Evolutionary conservation across 331 rosid genomes (phyloP).

Genomic region (Acacia concinna): DNA sequence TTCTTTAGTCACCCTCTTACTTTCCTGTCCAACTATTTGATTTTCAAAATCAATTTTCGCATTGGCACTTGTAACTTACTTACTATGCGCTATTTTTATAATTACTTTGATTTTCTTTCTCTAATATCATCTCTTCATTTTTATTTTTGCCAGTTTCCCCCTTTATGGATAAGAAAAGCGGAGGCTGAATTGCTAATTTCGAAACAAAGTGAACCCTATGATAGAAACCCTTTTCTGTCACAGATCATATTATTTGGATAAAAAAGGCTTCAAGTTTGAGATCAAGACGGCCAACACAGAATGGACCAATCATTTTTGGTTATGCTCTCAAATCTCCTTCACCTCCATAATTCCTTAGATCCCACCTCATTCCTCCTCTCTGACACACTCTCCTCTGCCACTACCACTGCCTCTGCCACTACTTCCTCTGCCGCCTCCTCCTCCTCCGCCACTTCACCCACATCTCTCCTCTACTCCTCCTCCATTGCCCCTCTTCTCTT

Average conservation of each 20-base stretch:
- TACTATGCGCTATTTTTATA: not conserved
- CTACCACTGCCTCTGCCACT: conserved; percentile 38
- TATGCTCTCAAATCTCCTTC: conserved; percentile 85
- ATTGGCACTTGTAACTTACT: conserved; percentile 68
- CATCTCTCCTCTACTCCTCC: conserved; percentile 73
- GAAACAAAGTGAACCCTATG: too few relatives aligned
- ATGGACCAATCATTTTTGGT: conserved; percentile 82
- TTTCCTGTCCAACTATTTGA: not conserved
- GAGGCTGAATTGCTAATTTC: not conserved
- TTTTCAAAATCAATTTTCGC: conserved; percentile 41
- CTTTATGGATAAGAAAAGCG: not conserved
- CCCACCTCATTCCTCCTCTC: conserved; percentile 73
- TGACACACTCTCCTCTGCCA: conserved; percentile 53
- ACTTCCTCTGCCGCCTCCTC: conserved; percentile 41
- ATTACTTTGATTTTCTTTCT: not conserved
- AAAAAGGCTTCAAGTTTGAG: conserved; percentile 17
- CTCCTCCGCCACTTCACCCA: conserved; percentile 55
- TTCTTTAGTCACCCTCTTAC: not conserved
- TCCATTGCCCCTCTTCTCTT: conserved; percentile 86
- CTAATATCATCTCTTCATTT: not conserved
- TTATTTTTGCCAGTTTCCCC: not conserved
- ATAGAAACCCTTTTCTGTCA: not conserved
- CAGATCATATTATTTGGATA: not conserved
- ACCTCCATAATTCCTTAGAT: conserved; percentile 88
- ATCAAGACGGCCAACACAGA: not conserved